phyloP scores from a whole-genome alignment of 2,329 filamentous ascomycete genomes.

The Clonostachys rhizophaga region DNA sequence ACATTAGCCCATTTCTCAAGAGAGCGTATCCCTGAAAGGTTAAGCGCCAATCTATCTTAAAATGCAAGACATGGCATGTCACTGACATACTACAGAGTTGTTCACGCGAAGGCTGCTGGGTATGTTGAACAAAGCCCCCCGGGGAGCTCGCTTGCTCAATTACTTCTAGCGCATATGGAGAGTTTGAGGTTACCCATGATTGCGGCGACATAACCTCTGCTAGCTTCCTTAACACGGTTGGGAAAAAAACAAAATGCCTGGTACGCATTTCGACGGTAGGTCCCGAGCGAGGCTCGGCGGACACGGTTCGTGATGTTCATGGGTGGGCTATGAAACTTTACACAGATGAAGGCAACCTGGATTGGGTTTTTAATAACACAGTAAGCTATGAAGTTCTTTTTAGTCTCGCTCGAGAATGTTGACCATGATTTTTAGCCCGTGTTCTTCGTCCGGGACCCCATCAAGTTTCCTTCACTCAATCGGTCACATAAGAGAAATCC shows the following conservation, averaged over 20 bases:
- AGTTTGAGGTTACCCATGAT: conserved; percentile 57
- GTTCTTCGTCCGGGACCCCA: conserved; percentile 68
- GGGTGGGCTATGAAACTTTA: conserved; percentile 58
- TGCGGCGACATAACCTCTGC: conserved; percentile 50
- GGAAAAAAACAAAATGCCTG: conserved; percentile 53
- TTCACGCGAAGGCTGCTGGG: conserved; percentile 26
- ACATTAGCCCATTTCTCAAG: conserved; percentile 46
- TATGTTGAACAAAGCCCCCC: neutral
- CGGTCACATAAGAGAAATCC: conserved; percentile 76
- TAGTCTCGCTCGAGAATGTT: conserved; percentile 47
- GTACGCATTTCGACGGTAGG: conserved; percentile 68
- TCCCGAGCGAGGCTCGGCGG: conserved; percentile 61
- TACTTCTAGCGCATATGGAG: conserved; percentile 35
- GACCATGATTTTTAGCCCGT: conserved; percentile 42
- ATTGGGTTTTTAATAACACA: conserved; percentile 60
- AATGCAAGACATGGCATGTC: neutral
- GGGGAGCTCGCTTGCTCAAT: neutral
- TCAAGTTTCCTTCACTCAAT: conserved; percentile 72
- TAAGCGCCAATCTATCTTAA: neutral
- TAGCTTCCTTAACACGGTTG: conserved; percentile 44
- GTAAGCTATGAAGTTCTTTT: conserved; percentile 35
- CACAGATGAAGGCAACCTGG: conserved; percentile 64
- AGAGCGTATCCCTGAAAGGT: conserved; percentile 50
- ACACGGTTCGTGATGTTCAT: conserved; percentile 65
- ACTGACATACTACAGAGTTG: conserved; percentile 9